Evolutionary conservation across 768 basidiomycete genomes (phyloP).

Genomic region (Hericium coralloides): DNA sequence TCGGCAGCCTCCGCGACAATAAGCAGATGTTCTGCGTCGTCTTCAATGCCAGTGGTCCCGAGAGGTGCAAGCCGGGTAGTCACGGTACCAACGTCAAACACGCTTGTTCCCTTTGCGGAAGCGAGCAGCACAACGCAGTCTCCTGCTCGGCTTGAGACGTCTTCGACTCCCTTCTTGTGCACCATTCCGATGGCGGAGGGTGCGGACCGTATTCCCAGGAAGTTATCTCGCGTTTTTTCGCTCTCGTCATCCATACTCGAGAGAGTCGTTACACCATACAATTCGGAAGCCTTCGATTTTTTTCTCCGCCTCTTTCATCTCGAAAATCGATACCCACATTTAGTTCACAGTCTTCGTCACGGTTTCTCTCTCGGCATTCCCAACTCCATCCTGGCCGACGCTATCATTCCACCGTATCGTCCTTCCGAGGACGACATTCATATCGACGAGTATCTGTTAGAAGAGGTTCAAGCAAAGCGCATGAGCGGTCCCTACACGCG

Average conservation of each 20-base stretch:
- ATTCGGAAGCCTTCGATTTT: neutral
- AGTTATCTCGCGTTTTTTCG: neutral
- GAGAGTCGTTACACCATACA: neutral
- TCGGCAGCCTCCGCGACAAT: neutral
- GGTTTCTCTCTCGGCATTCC: neutral
- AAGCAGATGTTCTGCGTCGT: neutral
- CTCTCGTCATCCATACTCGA: neutral
- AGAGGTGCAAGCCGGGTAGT: neutral
- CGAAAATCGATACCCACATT: neutral
- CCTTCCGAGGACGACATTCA: neutral
- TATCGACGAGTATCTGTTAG: neutral
- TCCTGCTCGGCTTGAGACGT: neutral
- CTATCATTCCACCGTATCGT: neutral
- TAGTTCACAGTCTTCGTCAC: neutral
- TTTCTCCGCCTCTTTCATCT: neutral
- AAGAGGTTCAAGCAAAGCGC: neutral
- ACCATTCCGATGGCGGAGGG: neutral
- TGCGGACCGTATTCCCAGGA: neutral
- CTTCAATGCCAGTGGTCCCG: neutral
- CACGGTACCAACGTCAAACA: neutral
- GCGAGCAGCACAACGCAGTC: neutral
- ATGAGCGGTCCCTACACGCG: neutral
- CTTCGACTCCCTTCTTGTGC: neutral
- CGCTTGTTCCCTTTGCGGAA: neutral
- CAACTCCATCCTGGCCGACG: neutral